Base-by-base conservation (phyloP, 768 basidiomycete genomes). In the Porpolomopsis calyptriformis region DNA sequence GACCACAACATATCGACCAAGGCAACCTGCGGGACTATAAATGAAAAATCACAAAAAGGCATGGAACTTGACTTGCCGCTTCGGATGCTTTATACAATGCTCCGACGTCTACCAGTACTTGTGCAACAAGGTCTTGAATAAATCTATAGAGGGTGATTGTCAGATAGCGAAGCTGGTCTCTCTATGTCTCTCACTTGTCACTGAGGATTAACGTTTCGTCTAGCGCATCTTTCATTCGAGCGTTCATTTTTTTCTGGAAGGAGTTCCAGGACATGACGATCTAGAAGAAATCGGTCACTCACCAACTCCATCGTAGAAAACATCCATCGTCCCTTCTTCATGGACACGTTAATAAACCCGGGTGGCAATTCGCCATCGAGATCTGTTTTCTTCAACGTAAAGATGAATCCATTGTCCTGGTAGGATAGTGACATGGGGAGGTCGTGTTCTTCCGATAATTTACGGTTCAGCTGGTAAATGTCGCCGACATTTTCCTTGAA, bases 401-500 rank as follows among this genome's bases (percentile, higher is more conserved):
- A 83, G 2, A 82, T 69, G 52, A 91, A 91, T 0, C 84, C 83
- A 1, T 64, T 70, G 40, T 81, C 83, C 59, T 85, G 81, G 56
- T 87, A 87, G 4, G 78, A 63, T 8, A 89, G 63, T 5, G 72
- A 68, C 18, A 91, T 56, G 0, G 85, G 82, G 1, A 92, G 63
- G 3, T 70, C 69, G 52, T 87, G 74, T 49, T 75, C 66, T 49
- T 85, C 77, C 0, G 77, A 67, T 11, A 90, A 63, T 0, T 64
- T 65, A 12, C 68, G 66, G 49, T 76, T 77, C 27, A 91, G 66
- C 44, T 80, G 72, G 51, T 80, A 80, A 44, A 96, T 89, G 56
- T 99, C 94, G 12, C 78, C 75, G 36, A 94, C 73, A 53, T 94
- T 94, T 61, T 99, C 93, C 54, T 84, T 88, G 67, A 83, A 97